Evolutionary conservation across 225 moss, liverwort and hornwort genomes (phyloP).

Genomic region (Antitrichia curtipendula): DNA sequence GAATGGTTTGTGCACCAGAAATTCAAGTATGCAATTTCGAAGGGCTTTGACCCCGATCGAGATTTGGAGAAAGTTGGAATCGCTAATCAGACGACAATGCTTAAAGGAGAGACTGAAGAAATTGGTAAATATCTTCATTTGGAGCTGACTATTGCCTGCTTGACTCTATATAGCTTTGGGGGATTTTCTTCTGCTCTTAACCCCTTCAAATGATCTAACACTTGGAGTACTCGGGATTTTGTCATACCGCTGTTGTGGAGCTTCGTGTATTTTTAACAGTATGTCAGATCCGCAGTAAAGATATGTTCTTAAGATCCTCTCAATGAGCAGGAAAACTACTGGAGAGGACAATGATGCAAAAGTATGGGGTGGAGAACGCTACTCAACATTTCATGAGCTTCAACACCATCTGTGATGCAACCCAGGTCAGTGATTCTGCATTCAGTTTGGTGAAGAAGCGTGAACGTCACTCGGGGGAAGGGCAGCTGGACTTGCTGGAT

Average conservation of each 20-base stretch:
- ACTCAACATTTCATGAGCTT: conserved; percentile 82
- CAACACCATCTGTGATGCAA: conserved; percentile 89
- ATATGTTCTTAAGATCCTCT: background rate
- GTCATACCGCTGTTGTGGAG: background rate
- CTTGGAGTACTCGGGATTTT: background rate
- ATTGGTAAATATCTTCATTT: conserved; percentile 21
- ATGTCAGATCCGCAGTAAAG: background rate
- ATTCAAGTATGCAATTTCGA: conserved; percentile 52
- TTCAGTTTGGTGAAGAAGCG: background rate
- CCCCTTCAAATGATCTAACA: background rate
- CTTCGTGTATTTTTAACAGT: background rate
- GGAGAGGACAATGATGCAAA: conserved; percentile 73
- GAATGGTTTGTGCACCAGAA: conserved; percentile 23
- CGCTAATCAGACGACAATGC: conserved; percentile 89
- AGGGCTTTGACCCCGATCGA: conserved; percentile 54
- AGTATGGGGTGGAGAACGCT: conserved; percentile 59
- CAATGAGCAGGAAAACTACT: conserved; percentile 43
- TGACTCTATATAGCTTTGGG: background rate
- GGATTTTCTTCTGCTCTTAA: background rate
- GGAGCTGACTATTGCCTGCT: background rate
- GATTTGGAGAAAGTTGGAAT: conserved; percentile 68
- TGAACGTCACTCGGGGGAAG: background rate
- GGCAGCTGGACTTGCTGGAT: background rate
- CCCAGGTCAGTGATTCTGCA: conserved; percentile 29
- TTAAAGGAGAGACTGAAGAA: conserved; percentile 76